phyloP scores from a whole-genome alignment of 148 eudicot species.

The Camellia lanceoleosa region DNA sequence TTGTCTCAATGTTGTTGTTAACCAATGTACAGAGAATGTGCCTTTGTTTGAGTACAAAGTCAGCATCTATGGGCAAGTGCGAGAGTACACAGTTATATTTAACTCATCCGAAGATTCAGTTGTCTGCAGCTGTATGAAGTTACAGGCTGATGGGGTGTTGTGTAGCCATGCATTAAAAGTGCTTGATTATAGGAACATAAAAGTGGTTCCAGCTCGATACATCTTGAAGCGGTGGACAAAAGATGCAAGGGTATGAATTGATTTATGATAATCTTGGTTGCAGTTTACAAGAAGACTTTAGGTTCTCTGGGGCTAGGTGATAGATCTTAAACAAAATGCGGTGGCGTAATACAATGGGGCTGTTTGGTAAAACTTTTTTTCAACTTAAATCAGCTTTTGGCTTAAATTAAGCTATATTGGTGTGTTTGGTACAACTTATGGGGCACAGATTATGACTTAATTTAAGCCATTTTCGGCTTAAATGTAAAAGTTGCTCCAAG shows the following conservation, averaged over 20 bases:
- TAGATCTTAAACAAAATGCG: not conserved
- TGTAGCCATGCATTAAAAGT: constrained; percentile 39
- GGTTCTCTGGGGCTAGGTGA: not conserved
- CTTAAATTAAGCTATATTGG: too few relatives aligned
- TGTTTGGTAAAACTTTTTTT: too few relatives aligned
- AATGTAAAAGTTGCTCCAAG: too few relatives aligned
- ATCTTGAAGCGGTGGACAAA: constrained; percentile 36
- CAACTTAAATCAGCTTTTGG: too few relatives aligned
- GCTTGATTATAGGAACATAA: constrained; percentile 34
- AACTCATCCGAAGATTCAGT: constrained; percentile 15
- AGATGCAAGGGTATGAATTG: constrained; percentile 20
- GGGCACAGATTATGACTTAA: too few relatives aligned
- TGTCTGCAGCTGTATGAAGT: constrained; percentile 30
- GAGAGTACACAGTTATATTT: constrained; percentile 19
- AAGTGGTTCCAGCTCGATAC: constrained; percentile 22
- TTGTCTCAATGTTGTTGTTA: constrained; percentile 21
- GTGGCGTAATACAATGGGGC: too few relatives aligned
- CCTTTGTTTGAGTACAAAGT: constrained; percentile 19
- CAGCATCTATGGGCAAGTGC: constrained; percentile 10
- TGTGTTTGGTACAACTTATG: too few relatives aligned
- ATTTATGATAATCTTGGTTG: not conserved
- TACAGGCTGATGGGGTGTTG: constrained; percentile 26
- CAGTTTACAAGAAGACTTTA: not conserved
- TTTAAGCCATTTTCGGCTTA: too few relatives aligned
- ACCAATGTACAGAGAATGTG: constrained; percentile 8